Evolutionary conservation across 495 filamentous ascomycete species (phyloP).

Genomic region (Clohesyomyces aquaticus): DNA sequence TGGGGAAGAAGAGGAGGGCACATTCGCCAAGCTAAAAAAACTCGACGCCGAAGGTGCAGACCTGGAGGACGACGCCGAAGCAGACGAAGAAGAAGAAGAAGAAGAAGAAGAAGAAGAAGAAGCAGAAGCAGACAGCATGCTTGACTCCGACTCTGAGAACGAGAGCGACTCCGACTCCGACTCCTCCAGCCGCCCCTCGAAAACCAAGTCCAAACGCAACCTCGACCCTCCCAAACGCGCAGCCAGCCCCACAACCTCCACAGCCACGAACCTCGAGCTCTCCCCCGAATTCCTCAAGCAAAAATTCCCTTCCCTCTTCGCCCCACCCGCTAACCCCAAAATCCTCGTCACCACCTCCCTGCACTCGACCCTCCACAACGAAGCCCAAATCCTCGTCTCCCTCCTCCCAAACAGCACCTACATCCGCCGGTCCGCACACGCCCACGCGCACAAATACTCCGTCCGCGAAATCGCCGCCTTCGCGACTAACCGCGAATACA

Average conservation of each 20-base stretch:
- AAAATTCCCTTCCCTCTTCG: constrained; percentile 80
- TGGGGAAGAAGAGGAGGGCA: constrained; percentile 61
- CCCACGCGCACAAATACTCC: constrained; percentile 81
- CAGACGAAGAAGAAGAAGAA: constrained; percentile 50
- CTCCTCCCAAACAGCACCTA: constrained; percentile 89
- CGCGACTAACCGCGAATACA: constrained; percentile 78
- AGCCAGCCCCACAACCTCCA: constrained; percentile 39
- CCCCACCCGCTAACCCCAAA: constrained; percentile 65
- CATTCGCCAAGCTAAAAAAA: constrained; percentile 52
- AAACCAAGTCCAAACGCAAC: constrained; percentile 21
- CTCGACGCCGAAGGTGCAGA: constrained; percentile 45
- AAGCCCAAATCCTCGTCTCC: constrained; percentile 74
- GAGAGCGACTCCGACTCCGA: constrained; percentile 47
- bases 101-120: constrained; percentile 58
- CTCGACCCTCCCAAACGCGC: constrained; percentile 30
- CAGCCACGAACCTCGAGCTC: constrained; percentile 46
- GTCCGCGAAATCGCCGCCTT: constrained; percentile 87
- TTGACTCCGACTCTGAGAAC: constrained; percentile 55
- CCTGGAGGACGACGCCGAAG: constrained; percentile 40
- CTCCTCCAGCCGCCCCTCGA: too few species aligned
- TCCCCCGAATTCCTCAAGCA: constrained; percentile 48
- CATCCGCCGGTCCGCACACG: constrained; percentile 74
- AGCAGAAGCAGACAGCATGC: constrained; percentile 73
- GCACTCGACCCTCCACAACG: constrained; percentile 80
- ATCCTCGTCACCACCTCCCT: constrained; percentile 87